Evolutionary conservation across 768 basidiomycete genomes (phyloP), one percentile per base, ranked within the genome.

Genomic region (Favolaschia claudopus): DNA sequence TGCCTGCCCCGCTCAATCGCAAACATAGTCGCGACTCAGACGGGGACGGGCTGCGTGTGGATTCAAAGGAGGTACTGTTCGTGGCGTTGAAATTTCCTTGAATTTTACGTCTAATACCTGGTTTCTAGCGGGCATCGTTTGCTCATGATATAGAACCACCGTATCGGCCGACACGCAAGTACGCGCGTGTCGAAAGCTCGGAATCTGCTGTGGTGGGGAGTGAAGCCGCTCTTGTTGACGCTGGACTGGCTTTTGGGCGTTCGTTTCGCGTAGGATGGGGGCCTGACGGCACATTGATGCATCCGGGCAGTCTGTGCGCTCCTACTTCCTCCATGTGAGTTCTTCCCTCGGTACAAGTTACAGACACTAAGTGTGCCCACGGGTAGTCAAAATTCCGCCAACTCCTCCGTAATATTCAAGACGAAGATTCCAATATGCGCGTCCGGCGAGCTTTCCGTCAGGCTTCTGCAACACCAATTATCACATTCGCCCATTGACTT

Each of bases 221-320:
- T 39, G 95, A 96, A 71, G 84, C 81, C 4, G 78, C 82, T 27
- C 75, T 87, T 39, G 77, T 86, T 12, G 96, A 99, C 73, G 91
- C 93, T 15, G 96, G 95, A 0, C 77, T 98, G 32, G 84, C 91
- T 1, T 77, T 95, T 54, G 95, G 95, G 13, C 85, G 94, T 17
- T 93, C 92, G 13, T 97, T 95, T 73, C 83, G 95, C 55, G 93
- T 91, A 3, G 88, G 93, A 5, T 99, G 95, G 94, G 93, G 96
- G 19, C 89, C 92, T 1, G 82, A 85, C 33, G 94, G 94, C 1
- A 80, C 78, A 34, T 69, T 98, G 7, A 88, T 88, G 12, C 89
- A 93, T 72, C 72, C 90, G 12, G 95, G 93, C n/a, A 79, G 79
- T 45, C 75, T 96, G 61, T 89, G 91, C 74, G 76, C 79, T 7